These are phyloP conservation scores for Penicillium antarcticum DNA, from an alignment of 495 filamentous ascomycete species.

Conservation along the genomic window DNA sequence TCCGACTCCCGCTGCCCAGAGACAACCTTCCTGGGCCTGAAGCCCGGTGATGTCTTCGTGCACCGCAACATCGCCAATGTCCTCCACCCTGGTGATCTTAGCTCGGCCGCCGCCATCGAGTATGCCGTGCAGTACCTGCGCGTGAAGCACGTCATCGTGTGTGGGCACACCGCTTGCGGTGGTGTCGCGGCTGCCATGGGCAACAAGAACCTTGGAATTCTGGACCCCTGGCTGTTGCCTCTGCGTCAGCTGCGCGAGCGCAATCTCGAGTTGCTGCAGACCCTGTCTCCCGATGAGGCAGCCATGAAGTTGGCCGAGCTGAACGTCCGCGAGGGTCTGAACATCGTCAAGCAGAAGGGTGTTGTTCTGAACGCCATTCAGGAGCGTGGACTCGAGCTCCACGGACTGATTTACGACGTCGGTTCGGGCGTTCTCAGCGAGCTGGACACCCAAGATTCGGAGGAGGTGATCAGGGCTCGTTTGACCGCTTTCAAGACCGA, in stretches of 20 bases:
- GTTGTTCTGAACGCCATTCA: conserved; percentile 61
- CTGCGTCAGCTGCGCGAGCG: conserved; percentile 61
- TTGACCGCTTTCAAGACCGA: conserved; percentile 40
- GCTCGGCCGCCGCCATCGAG: conserved; percentile 73
- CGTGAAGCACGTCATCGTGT: conserved; percentile 80
- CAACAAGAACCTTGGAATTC: conserved; percentile 66
- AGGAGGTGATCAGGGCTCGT: conserved; percentile 37
- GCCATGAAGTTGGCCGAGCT: conserved; percentile 59
- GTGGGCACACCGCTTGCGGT: conserved; percentile 80
- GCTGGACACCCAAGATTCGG: conserved; percentile 45
- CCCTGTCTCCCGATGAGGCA: conserved; percentile 47
- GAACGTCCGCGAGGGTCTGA: conserved; percentile 66
- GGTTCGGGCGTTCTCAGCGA: conserved; percentile 57
- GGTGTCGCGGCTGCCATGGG: conserved; percentile 68
- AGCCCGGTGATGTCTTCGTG: conserved; percentile 87
- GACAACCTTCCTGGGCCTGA: conserved; percentile 74
- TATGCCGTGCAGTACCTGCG: conserved; percentile 73
- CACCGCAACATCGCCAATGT: conserved; percentile 96
- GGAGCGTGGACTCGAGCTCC: conserved; percentile 68
- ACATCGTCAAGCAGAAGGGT: conserved; percentile 57
- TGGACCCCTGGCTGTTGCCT: conserved; percentile 80
- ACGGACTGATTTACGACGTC: conserved; percentile 69
- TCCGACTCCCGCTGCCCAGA: conserved; percentile 87
- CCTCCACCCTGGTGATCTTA: conserved; percentile 73
- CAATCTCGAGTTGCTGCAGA: conserved; percentile 38